Evolutionary conservation across 345 rosid species (phyloP), one percentile per base, ranked within the genome.

Genomic region (Alliaria petiolata): DNA sequence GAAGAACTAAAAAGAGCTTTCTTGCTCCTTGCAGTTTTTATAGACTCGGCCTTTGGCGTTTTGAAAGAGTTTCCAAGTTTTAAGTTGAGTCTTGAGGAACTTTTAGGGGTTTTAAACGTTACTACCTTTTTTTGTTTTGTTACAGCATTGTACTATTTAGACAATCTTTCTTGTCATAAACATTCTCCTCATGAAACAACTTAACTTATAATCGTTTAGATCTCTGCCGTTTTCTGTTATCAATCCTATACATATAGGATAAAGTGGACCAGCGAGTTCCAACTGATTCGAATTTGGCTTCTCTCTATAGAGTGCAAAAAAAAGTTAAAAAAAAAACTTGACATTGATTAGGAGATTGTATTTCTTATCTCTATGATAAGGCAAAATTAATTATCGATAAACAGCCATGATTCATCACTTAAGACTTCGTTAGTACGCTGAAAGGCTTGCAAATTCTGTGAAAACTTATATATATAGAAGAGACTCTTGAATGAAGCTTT

Each of bases 111-210:
- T 62, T 20, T 20, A 59, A 75, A 60, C 78, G 22, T 67, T 22
- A 22, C 25, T 22, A n/a, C n/a, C n/a, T n/a, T n/a, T n/a, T n/a
- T n/a, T n/a, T n/a, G n/a, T 22, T 4, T 66, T 34, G 72, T 67
- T 67, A 38, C 42, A 49, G 78, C 72, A 74, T 49, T 59, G 72
- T 74, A 59, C 73, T 60, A 45, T 59, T 67, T 74, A 67, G 78
- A 74, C 73, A 31, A 22, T 22, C n/a, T n/a, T n/a, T n/a, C 20
- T 43, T 67, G 19, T 44, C 68, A 67, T 74, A 59, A 67, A 8
- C 12, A 8, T 6, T 59, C 56, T 66, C 55, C 72, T 50, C 72
- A 67, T 60, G 33, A 58, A 67, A 31, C 72, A 16, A 19, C 40
- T 65, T 30, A 30, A 56, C 77, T 14, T 46, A 56, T 36, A 45